A percentile compares a stretch with the other conserved stretches of the same genome.
Evolutionary conservation across 495 filamentous ascomycete genomes (phyloP).

Genomic region (Aspergillus cavernicola): DNA sequence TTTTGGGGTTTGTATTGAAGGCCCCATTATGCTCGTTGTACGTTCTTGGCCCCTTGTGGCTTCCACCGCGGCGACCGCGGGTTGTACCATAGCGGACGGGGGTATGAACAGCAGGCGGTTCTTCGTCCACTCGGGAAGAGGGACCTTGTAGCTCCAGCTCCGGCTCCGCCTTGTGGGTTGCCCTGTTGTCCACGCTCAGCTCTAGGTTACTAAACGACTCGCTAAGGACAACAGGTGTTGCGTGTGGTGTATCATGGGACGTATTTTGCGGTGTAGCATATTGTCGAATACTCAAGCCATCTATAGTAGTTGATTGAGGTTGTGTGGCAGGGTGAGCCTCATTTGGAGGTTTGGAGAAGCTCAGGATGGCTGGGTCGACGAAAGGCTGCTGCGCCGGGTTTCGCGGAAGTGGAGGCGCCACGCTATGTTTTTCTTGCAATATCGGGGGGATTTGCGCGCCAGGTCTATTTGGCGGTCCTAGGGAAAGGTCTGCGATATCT

Average conservation of each 20-base stretch:
- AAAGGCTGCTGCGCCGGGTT: constrained; percentile 31
- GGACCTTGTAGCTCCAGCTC: constrained; percentile 18
- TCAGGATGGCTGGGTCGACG: constrained; percentile 55
- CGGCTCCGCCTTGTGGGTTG: constrained; percentile 10
- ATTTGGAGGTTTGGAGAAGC: constrained; percentile 34
- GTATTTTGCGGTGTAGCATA: constrained; percentile 6
- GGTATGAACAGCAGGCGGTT: background rate
- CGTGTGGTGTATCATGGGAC: constrained; percentile 3
- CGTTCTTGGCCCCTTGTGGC: constrained; percentile 21
- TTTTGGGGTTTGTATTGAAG: constrained; percentile 42
- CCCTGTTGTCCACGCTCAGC: constrained; percentile 24
- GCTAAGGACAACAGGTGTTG: constrained; percentile 24
- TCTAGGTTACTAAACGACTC: constrained; percentile 45
- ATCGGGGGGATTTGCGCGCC: constrained; percentile 25
- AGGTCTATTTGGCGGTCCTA: constrained; percentile 39
- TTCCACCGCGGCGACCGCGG: constrained; percentile 35
- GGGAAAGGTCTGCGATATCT: constrained; percentile 52
- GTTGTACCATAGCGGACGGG: constrained; percentile 13
- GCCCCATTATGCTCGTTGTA: constrained; percentile 34
- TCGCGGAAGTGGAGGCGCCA: constrained; percentile 5
- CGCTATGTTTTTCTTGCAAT: constrained; percentile 10
- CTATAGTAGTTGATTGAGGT: constrained; percentile 1
- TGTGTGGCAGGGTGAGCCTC: constrained; percentile 8
- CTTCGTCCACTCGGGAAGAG: constrained; percentile 10
- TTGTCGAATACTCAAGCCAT: constrained; percentile 1